phyloP scores from a whole-genome alignment of 768 basidiomycete genomes.

The Phlebiopsis flavidoalba region DNA sequence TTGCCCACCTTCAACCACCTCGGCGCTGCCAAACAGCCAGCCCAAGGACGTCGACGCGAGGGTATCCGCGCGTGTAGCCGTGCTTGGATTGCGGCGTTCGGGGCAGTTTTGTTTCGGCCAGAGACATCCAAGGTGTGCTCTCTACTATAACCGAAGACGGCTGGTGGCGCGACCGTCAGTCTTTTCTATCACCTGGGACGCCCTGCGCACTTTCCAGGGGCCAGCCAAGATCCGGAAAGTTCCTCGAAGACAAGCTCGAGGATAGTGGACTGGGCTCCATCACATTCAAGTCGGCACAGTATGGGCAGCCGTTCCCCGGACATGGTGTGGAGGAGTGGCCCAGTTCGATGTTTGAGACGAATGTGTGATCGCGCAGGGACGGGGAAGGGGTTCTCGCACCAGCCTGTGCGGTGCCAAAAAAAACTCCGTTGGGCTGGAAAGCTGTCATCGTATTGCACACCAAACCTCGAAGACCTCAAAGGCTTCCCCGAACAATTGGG shows the following conservation, averaged over 20 bases:
- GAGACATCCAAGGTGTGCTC: constrained; percentile 32
- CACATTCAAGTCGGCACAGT: constrained; percentile 12
- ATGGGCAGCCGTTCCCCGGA: constrained; percentile 19
- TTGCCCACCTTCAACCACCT: constrained; percentile 26
- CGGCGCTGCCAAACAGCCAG: constrained; percentile 13
- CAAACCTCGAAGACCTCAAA: constrained; percentile 44
- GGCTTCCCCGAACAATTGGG: constrained; percentile 38
- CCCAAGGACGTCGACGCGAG: constrained; percentile 29
- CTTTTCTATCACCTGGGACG: constrained; percentile 41
- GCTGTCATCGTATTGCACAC: constrained; percentile 46
- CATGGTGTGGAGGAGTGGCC: constrained; percentile 20
- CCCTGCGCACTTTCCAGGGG: constrained; percentile 44
- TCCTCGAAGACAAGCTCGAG: constrained; percentile 22
- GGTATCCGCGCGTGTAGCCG: constrained; percentile 31
- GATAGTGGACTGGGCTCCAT: constrained; percentile 9
- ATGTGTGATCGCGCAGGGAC: constrained; percentile 30
- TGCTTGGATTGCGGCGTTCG: constrained; percentile 39
- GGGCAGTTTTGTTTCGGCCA: constrained; percentile 26
- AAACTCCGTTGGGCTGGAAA: constrained; percentile 38
- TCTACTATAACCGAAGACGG: constrained; percentile 27
- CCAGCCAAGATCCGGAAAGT: constrained; percentile 29
- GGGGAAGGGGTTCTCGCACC: constrained; percentile 41
- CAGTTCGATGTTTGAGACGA: constrained; percentile 40
- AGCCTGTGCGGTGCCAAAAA: constrained; percentile 43
- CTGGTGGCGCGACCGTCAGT: constrained; percentile 30